These are phyloP conservation scores for Trypanosoma avium DNA, from an alignment of 208 protist genomes.

Conservation along the genomic window DNA sequence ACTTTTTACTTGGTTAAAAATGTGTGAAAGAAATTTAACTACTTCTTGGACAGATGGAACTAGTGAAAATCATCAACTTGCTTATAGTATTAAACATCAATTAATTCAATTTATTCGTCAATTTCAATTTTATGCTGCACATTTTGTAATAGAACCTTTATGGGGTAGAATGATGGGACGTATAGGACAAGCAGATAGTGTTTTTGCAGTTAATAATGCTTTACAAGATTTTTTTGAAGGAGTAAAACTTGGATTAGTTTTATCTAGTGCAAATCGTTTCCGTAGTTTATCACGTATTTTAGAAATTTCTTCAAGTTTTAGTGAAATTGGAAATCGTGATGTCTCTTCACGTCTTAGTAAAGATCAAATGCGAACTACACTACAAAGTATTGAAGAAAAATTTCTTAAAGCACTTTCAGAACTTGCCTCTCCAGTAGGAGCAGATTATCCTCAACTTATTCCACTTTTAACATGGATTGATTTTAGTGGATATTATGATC, in stretches of 20 bases:
- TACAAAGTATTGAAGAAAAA: conserved; percentile 63
- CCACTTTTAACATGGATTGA: conserved; percentile 86
- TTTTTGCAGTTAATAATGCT: conserved; percentile 69
- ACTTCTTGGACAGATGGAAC: conserved; percentile 42
- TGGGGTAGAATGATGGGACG: conserved; percentile 71
- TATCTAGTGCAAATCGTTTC: conserved; percentile 72
- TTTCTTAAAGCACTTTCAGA: conserved; percentile 71
- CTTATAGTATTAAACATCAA: conserved; percentile 84
- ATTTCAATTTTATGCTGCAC: conserved; percentile 88
- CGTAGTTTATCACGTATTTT: conserved; percentile 71
- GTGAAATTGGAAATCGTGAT: conserved; percentile 59
- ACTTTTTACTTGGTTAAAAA: conserved; percentile 79
- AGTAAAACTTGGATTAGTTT: conserved; percentile 66
- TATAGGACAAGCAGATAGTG: conserved; percentile 62
- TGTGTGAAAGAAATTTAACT: conserved; percentile 71
- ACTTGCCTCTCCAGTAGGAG: conserved; percentile 72
- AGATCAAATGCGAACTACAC: conserved; percentile 25
- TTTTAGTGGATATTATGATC: conserved; percentile 83
- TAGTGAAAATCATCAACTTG: conserved; percentile 36
- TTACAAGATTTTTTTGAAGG: conserved; percentile 76
- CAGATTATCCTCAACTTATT: conserved; percentile 81
- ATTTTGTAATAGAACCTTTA: conserved; percentile 84
- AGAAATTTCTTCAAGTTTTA: conserved; percentile 70
- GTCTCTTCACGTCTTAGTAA: conserved; percentile 53
- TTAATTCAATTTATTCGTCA: conserved; percentile 85